phyloP scores from a whole-genome alignment of 192 early-diverging fungal genomes.

The Helicostylum pulchrum region DNA sequence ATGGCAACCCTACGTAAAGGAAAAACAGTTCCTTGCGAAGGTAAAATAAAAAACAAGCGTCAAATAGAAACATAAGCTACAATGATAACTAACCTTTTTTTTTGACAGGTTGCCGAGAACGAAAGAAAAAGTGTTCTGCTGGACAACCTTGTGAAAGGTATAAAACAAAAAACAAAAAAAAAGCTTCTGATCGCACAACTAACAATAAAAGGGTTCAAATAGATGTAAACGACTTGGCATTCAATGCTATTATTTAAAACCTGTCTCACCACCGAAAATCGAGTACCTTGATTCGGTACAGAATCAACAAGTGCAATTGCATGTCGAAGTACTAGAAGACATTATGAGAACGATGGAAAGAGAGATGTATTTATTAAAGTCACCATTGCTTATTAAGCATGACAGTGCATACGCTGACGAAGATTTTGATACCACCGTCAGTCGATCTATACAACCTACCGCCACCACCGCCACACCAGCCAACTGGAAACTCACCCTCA shows the following conservation, averaged over 20 bases:
- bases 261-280: background rate
- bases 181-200: background rate
- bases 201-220: background rate
- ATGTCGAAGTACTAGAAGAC: conserved; percentile 6
- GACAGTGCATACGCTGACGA: background rate
- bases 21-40: conserved; percentile 23
- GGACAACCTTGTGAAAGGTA: conserved; percentile 16
- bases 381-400: too few species aligned
- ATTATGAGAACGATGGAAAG: conserved; percentile 8
- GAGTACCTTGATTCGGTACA: background rate
- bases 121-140: conserved; percentile 18
- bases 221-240: conserved; percentile 14
- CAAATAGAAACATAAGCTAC: too few species aligned
- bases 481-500: background rate
- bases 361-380: conserved; percentile 11
- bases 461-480: background rate
- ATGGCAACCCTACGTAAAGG: conserved; percentile 7
- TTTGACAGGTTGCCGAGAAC: conserved; percentile 12
- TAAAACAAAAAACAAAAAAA: background rate
- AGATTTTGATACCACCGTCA: conserved; percentile 1
- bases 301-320: background rate
- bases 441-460: background rate
- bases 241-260: conserved; percentile 16
- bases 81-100: background rate
- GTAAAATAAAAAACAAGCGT: background rate